Conservation (phyloP, 1,284 basidiomycete species). For the Sutorius eximius region DNA sequence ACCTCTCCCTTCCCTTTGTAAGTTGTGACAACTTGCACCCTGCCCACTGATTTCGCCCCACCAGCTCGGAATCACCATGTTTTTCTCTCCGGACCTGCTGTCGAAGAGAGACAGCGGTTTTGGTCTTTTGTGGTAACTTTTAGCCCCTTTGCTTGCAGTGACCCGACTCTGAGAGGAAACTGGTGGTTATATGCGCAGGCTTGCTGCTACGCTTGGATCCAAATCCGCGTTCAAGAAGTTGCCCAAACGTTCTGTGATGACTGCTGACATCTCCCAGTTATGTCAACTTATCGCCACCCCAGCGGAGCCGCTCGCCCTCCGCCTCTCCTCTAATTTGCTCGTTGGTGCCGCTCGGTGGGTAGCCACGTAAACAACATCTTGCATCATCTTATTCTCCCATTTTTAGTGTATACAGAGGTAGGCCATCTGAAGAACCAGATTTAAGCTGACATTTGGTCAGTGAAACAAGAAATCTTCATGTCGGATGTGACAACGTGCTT, state of each 20-base stretch:
- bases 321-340: conserved; percentile 83
- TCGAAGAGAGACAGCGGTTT: conserved; percentile 76
- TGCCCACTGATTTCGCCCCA: background rate
- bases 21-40: background rate
- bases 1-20: background rate
- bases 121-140: conserved; percentile 69
- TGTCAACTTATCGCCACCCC: conserved; percentile 80
- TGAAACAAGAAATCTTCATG: conserved; percentile 80
- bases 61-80: conserved; percentile 47
- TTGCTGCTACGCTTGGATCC: conserved; percentile 84
- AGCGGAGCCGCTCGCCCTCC: conserved; percentile 79
- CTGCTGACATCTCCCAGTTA: conserved; percentile 76
- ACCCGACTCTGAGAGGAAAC: background rate
- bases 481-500: conserved; percentile 79
- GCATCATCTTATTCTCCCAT: conserved; percentile 30
- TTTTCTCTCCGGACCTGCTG: conserved; percentile 73
- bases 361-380: background rate
- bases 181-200: conserved; percentile 49
- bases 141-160: background rate
- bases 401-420: conserved; percentile 71
- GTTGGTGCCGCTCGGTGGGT: conserved; percentile 82
- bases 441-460: conserved; percentile 39
- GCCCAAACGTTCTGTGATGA: conserved; percentile 75
- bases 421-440: background rate
- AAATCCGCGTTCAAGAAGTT: conserved; percentile 82